These are phyloP conservation scores for Bocquillonia castaneifolia DNA, from an alignment of 441 rosid genomes.

Conservation along the genomic window DNA sequence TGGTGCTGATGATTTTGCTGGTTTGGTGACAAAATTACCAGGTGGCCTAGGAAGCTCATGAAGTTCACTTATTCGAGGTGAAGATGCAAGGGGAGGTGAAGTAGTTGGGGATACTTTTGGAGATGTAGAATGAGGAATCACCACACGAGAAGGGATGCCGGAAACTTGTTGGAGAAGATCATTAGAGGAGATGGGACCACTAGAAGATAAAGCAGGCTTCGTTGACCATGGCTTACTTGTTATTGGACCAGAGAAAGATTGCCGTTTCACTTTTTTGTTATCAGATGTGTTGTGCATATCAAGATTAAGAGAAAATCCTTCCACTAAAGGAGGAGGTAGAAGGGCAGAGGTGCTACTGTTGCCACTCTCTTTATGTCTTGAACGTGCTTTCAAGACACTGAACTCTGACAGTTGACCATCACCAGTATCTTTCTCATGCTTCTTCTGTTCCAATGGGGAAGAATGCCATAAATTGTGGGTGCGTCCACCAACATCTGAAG, in stretches of 20 bases:
- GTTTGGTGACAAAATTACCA: slow-evolving; percentile 38
- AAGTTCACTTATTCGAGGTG: slow-evolving; percentile 76
- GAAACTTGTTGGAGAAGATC: slow-evolving; percentile 44
- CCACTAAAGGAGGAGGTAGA: slow-evolving; percentile 61
- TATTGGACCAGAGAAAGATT: slow-evolving; percentile 77
- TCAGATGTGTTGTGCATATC: slow-evolving; percentile 33
- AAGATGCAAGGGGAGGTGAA: slow-evolving; percentile 80
- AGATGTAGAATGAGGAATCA: slow-evolving; percentile 47
- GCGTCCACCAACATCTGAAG: slow-evolving; percentile 39
- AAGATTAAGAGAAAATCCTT: slow-evolving; percentile 33
- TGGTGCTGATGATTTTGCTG: slow-evolving; percentile 46
- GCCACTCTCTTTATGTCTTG: slow-evolving; percentile 39
- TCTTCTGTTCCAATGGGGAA: slow-evolving; percentile 80
- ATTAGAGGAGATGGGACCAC: slow-evolving; percentile 41
- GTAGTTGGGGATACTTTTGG: slow-evolving; percentile 71
- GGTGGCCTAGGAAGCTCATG: slow-evolving; percentile 99
- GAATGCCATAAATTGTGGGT: slow-evolving; percentile 63
- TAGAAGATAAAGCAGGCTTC: slow-evolving; percentile 42
- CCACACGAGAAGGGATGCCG: slow-evolving; percentile 38
- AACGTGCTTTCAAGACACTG: slow-evolving; percentile 22
- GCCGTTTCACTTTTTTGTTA: slow-evolving; percentile 44
- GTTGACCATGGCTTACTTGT: slow-evolving; percentile 44
- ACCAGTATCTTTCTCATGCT: slow-evolving; percentile 40
- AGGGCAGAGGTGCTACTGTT: slow-evolving; percentile 36
- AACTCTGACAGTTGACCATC: slow-evolving; percentile 32